A percentile compares a stretch with the other conserved stretches of the same genome.
Conservation (phyloP, 108 stramenopile genomes). For the Skeletonema tropicum region DNA sequence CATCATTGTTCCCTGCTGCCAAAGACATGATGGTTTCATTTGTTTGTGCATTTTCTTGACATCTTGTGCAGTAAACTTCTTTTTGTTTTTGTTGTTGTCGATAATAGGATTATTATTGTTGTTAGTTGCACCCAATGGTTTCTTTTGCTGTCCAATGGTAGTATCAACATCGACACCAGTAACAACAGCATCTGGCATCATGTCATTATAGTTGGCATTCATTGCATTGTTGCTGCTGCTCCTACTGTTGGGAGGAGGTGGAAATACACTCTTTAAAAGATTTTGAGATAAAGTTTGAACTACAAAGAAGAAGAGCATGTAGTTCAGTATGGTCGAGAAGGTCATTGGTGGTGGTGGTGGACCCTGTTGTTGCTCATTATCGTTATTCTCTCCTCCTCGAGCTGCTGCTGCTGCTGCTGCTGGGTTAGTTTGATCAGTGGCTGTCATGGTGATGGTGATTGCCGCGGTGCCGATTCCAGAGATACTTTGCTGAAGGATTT, state of each 20-base stretch:
- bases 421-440: neutral
- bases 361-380: neutral
- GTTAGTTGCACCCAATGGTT: slow-evolving; percentile 14
- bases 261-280: no score
- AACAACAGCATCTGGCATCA: neutral
- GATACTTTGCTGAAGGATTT: no score
- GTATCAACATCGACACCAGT: neutral
- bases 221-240: neutral
- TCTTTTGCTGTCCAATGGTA: neutral
- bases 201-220: neutral
- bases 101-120: no score
- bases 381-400: neutral
- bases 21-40: slow-evolving; percentile 40
- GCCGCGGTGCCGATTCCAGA: no score
- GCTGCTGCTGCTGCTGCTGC: neutral
- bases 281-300: slow-evolving; percentile 44
- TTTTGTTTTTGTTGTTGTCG: neutral
- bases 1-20: slow-evolving; percentile 51
- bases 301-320: slow-evolving; percentile 24
- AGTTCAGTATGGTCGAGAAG: slow-evolving; percentile 14
- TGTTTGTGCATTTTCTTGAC: neutral
- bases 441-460: neutral
- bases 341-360: neutral
- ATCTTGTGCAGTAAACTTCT: neutral
- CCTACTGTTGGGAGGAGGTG: neutral